Evolutionary conservation across 2,329 filamentous ascomycete genomes (phyloP), one percentile per base, ranked within the genome.

Genomic region (Arthrobotrys sinensis): DNA sequence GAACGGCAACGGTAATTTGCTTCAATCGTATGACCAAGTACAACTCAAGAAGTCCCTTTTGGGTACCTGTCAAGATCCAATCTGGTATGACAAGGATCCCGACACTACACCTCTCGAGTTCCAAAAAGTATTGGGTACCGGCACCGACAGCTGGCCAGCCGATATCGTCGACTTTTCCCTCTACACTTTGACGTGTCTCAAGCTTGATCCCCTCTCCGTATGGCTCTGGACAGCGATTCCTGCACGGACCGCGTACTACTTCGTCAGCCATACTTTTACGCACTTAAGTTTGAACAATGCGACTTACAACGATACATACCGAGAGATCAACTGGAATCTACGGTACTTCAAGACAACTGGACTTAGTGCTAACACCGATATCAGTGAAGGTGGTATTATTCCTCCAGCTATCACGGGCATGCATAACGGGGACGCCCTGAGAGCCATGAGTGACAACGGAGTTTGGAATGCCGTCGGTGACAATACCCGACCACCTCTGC

Each of bases 391-490:
- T 45, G 89, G 89, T 38, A 85, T 91, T 65, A 89, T 91, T 75
- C 89, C 89, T 1, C 89, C 89, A 0, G 89, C 88, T 45, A 91
- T 91, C 78, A 91, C 89, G 0, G 89, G 89, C 52, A 82, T 91
- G 38, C 88, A 90, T 84, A 91, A 91, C 80, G 89, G 88, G 16
- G 89, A 91, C 82, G 89, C 86, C 8, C 87, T 91, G 60, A 83
- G 83, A 66, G 89, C 88, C 5, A 90, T 88, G 88, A 84, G 85
- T 81, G 88, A 89, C 57, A 89, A 88, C 77, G 88, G 89, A 14
- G 88, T 90, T 79, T 84, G 82, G 28, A 87, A 88, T 80, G 89
- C 88, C 60, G 88, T 91, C n/a, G 89, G 89, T 45, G 89, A 91
- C 83, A 91, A 90, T 83, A 90, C 89, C 1, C 86, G 89, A 8